Evolutionary conservation across 495 filamentous ascomycete species (phyloP).

Genomic region (Penicillium nucicola): DNA sequence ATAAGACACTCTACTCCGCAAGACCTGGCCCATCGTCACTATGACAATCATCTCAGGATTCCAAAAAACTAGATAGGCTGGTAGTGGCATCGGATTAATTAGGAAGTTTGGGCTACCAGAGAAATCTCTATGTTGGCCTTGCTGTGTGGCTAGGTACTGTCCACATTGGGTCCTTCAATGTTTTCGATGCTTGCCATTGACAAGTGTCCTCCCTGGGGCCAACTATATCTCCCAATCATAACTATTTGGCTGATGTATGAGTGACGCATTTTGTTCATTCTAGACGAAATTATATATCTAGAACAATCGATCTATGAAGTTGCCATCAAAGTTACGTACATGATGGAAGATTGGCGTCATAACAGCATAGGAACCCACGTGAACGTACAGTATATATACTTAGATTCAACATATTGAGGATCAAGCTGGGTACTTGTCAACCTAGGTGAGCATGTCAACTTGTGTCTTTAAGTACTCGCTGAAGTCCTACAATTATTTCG

Average conservation of each 20-base stretch:
- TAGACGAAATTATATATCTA: too few relatives aligned
- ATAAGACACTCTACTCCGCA: too few relatives aligned
- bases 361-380: neutral
- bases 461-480: too few relatives aligned
- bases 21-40: neutral
- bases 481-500: too few relatives aligned
- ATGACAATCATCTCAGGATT: neutral
- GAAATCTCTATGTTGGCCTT: neutral
- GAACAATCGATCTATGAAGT: too few relatives aligned
- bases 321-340: neutral
- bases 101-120: neutral
- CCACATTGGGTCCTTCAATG: neutral
- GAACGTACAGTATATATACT: too few relatives aligned
- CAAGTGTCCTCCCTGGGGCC: neutral
- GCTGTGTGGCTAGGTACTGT: neutral
- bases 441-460: too few relatives aligned
- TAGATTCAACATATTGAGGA: too few relatives aligned
- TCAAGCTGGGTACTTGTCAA: too few relatives aligned
- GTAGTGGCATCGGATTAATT: neutral
- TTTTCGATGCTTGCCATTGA: neutral
- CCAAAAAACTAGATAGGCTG: neutral
- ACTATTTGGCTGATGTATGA: neutral
- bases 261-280: neutral
- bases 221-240: neutral
- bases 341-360: constrained; percentile 11